Percentiles rank a stretch among this genome's conserved stretches.
Evolutionary conservation across 176 grass and related monocot species (phyloP).

Genomic region (Elymus sibiricus): DNA sequence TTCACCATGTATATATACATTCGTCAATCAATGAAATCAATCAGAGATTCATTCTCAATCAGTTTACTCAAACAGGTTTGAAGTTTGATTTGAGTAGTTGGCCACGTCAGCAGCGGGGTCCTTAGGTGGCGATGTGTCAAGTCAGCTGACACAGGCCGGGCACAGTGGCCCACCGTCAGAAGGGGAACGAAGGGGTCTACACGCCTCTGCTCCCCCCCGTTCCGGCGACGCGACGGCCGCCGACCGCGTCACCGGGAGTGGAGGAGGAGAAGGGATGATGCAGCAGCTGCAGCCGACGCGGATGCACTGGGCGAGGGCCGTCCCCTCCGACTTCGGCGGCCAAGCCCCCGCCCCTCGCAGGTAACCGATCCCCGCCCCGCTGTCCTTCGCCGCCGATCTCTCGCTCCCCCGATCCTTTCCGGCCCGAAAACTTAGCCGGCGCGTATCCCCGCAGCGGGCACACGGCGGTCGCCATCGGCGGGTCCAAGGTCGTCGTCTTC

Average conservation of each 20-base stretch:
- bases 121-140: background rate
- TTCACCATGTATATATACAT: too few relatives aligned
- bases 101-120: too few relatives aligned
- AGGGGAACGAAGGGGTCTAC: background rate
- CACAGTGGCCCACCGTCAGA: background rate
- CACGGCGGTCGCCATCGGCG: slow-evolving; percentile 68
- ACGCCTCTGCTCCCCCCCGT: background rate
- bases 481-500: slow-evolving; percentile 88
- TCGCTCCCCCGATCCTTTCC: background rate
- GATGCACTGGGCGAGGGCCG: slow-evolving; percentile 82
- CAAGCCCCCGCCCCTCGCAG: slow-evolving; percentile 61
- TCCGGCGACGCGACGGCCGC: slow-evolving; percentile 6
- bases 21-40: too few relatives aligned
- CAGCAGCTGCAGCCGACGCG: slow-evolving; percentile 26
- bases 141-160: background rate
- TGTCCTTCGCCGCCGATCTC: background rate
- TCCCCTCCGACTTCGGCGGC: slow-evolving; percentile 81
- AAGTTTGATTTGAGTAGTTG: too few relatives aligned
- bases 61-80: too few relatives aligned
- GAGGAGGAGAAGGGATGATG: background rate
- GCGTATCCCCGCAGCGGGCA: slow-evolving; percentile 57
- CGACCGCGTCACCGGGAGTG: background rate
- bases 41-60: too few relatives aligned
- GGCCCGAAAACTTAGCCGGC: background rate
- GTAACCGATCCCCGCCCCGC: slow-evolving; percentile 28